Evolutionary conservation across 2,329 filamentous ascomycete genomes (phyloP).

Genomic region (Pleoardoris graminearum): DNA sequence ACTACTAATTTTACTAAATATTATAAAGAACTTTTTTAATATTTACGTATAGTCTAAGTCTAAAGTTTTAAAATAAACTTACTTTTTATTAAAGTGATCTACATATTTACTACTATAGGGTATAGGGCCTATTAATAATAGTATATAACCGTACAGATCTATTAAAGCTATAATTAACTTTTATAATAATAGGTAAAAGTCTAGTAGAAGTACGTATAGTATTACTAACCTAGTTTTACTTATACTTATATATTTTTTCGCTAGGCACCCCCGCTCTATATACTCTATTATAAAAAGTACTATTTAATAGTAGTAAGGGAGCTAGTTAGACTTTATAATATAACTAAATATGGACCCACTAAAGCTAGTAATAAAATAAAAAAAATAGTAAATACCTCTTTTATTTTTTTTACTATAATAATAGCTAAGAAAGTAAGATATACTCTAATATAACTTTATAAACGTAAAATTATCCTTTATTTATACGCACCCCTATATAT

Average conservation of each 20-base stretch:
- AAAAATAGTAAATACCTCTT: not conserved
- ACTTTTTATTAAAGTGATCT: not conserved
- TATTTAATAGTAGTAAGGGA: constrained; percentile 2
- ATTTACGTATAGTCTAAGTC: not conserved
- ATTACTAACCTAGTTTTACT: constrained; percentile 1
- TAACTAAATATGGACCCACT: constrained; percentile 1
- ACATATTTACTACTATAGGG: not conserved
- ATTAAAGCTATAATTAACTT: not conserved
- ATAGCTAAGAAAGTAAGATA: constrained; percentile 1
- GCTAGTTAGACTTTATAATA: constrained; percentile 3
- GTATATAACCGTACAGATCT: not conserved
- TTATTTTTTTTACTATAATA: not conserved
- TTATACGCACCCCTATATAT: not conserved
- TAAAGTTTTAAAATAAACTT: not conserved
- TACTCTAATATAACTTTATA: not conserved
- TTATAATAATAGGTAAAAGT: constrained; percentile 1
- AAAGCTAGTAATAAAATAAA: not conserved
- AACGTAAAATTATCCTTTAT: not conserved
- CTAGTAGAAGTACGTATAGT: constrained; percentile 3
- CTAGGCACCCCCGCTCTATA: not conserved
- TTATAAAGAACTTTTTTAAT: not conserved
- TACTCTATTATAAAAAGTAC: not conserved
- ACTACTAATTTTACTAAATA: not conserved
- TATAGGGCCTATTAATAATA: not conserved
- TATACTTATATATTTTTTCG: not conserved